Conservation (phyloP, 257 asterid genomes). For the Leonotis leonurus region DNA sequence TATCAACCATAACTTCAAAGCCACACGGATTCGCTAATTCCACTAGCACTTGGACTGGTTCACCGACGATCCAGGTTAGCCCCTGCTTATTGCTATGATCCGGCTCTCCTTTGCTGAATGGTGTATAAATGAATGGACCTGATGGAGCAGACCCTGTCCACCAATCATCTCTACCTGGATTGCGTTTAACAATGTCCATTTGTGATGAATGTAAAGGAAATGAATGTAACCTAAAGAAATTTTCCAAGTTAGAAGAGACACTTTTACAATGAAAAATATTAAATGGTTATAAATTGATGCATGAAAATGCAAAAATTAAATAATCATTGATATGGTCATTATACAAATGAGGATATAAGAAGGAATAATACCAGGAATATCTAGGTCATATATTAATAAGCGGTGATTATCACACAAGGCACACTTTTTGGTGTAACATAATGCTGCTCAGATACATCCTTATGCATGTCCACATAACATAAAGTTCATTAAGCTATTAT, state of each 20-base stretch:
- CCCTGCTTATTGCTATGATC: slow-evolving; percentile 71
- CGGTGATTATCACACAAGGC: neutral
- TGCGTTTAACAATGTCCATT: slow-evolving; percentile 86
- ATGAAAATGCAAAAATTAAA: neutral
- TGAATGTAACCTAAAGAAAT: slow-evolving; percentile 73
- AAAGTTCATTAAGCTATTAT: neutral
- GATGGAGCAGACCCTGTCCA: slow-evolving; percentile 98
- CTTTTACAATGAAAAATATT: neutral
- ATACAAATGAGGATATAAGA: neutral
- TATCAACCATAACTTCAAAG: slow-evolving; percentile 86
- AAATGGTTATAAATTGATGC: neutral
- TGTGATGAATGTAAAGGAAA: slow-evolving; percentile 87
- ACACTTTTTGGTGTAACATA: neutral
- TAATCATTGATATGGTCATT: too few relatives aligned
- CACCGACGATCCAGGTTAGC: slow-evolving; percentile 88
- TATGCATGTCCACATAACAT: slow-evolving; percentile 10
- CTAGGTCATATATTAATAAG: neutral
- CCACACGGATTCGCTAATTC: slow-evolving; percentile 99
- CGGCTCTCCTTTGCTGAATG: slow-evolving; percentile 94
- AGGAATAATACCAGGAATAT: neutral
- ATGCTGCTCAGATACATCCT: slow-evolving; percentile 16
- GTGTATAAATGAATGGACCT: slow-evolving; percentile 97
- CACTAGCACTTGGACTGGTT: slow-evolving; percentile 89
- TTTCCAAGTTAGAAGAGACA: slow-evolving; percentile 1
- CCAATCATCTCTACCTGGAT: slow-evolving; percentile 85